Evolutionary conservation across 2,329 filamentous ascomycete species (phyloP).

Genomic region (Ceratocystis diversiconidia): DNA sequence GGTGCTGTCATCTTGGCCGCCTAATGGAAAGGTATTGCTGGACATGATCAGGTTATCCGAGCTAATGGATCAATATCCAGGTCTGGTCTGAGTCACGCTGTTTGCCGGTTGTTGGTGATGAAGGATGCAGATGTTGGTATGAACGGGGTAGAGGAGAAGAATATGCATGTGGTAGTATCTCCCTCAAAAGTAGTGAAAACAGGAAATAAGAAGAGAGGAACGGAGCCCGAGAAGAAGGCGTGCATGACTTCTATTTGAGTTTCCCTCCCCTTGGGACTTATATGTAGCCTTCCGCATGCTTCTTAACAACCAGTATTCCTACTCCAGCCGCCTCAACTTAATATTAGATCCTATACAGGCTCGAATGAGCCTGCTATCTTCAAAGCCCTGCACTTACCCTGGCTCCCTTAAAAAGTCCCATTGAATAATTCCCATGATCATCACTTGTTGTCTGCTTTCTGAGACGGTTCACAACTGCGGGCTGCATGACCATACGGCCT

Average conservation of each 20-base stretch:
- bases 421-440: not conserved
- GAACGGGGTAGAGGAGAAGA: too few relatives aligned
- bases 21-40: slow-evolving; percentile 31
- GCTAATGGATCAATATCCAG: not conserved
- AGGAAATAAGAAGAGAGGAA: not conserved
- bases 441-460: not conserved
- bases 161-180: too few relatives aligned
- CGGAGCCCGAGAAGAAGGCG: not conserved
- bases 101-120: not conserved
- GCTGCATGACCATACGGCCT: not conserved
- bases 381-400: not conserved
- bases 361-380: not conserved
- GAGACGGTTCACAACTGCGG: not conserved
- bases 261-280: not conserved
- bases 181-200: not conserved
- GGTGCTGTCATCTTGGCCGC: slow-evolving; percentile 22
- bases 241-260: slow-evolving; percentile 1
- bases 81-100: not conserved
- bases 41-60: slow-evolving; percentile 20
- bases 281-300: not conserved
- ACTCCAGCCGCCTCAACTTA: not conserved
- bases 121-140: not conserved
- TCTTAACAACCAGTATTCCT: not conserved
- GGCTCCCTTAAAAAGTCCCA: not conserved
- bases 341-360: not conserved